Conservation (phyloP, 2,329 filamentous ascomycete genomes). For the Graphium sp. region DNA sequence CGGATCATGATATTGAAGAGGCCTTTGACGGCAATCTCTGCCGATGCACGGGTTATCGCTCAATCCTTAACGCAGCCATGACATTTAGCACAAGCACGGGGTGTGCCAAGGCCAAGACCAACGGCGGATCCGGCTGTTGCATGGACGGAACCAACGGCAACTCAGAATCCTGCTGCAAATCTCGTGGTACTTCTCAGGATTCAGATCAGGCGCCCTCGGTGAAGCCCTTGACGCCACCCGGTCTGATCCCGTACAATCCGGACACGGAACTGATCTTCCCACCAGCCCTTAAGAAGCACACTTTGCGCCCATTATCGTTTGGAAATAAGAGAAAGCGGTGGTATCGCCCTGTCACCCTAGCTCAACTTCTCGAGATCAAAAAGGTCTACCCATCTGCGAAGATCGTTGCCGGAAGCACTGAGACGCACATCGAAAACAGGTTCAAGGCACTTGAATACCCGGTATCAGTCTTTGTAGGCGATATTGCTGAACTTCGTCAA, state of each 20-base stretch:
- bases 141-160: constrained; percentile 43
- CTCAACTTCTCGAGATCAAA: constrained; percentile 87
- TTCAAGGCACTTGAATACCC: constrained; percentile 91
- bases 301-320: constrained; percentile 68
- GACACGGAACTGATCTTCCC: constrained; percentile 95
- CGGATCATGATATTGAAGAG: constrained; percentile 76
- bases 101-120: constrained; percentile 28
- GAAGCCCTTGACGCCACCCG: constrained; percentile 65
- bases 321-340: constrained; percentile 91
- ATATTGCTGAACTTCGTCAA: constrained; percentile 76
- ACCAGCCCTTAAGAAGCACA: constrained; percentile 64
- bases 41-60: constrained; percentile 85
- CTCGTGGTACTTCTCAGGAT: constrained; percentile 27
- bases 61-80: constrained; percentile 86
- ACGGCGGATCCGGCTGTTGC: constrained; percentile 45
- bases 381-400: constrained; percentile 70
- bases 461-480: constrained; percentile 80
- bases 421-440: constrained; percentile 96
- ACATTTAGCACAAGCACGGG: constrained; percentile 51
- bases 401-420: constrained; percentile 87
- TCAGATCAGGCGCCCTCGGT: constrained; percentile 37
- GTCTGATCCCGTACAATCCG: constrained; percentile 86
- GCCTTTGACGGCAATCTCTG: constrained; percentile 95
- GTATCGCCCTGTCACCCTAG: constrained; percentile 75
- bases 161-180: constrained; percentile 58